Conservation (phyloP, 208 protist genomes). For the Trypanosoma platydactyli region DNA sequence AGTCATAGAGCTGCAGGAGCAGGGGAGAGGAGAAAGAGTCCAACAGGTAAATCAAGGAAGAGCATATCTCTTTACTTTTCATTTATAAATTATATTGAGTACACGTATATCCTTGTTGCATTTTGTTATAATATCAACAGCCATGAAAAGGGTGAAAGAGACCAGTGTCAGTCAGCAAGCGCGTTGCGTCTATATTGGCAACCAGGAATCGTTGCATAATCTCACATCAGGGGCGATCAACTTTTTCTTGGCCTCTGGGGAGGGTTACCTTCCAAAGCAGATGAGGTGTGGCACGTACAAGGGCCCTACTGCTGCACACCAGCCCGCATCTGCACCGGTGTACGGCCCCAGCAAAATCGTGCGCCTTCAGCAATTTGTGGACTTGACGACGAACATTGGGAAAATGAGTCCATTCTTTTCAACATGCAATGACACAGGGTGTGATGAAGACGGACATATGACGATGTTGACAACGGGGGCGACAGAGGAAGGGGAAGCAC, state of each 20-base stretch:
- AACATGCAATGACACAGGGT: conserved; percentile 22
- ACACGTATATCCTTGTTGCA: too few relatives aligned
- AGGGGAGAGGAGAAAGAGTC: too few relatives aligned
- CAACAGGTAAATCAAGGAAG: too few relatives aligned
- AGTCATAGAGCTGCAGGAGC: too few relatives aligned
- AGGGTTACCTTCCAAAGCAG: not conserved
- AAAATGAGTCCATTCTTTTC: conserved; percentile 56
- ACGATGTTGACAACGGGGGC: not conserved
- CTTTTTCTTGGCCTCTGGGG: conserved; percentile 17
- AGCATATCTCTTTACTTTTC: too few relatives aligned
- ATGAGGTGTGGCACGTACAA: not conserved
- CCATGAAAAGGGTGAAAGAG: not conserved
- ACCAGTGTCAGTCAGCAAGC: not conserved
- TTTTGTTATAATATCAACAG: not conserved
- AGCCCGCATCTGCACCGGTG: conserved; percentile 11
- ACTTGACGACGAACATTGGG: conserved; percentile 43
- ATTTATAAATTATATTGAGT: too few relatives aligned
- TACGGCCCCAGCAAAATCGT: conserved; percentile 37
- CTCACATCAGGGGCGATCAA: conserved; percentile 23
- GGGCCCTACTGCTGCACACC: not conserved
- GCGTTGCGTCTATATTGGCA: not conserved
- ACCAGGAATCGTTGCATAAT: not conserved
- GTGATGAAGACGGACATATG: not conserved
- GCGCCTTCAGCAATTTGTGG: conserved; percentile 59
- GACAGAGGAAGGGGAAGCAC: too few relatives aligned